phyloP scores from a whole-genome alignment of 495 filamentous ascomycete species.

The Podospora fimiseda region DNA sequence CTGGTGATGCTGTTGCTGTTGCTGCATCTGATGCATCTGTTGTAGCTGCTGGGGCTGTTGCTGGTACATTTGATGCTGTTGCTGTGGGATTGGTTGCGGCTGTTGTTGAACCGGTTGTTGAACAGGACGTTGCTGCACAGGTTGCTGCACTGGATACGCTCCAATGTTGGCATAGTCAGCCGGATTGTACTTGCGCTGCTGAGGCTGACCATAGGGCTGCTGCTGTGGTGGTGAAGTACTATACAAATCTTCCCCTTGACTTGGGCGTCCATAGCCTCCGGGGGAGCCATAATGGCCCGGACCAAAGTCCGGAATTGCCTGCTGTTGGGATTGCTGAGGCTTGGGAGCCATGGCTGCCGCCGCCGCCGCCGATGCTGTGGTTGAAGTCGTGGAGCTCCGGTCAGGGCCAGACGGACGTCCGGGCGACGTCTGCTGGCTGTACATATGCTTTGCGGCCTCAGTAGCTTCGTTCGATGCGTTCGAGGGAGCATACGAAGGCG shows the following conservation, averaged over 20 bases:
- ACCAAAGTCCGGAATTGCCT: slow-evolving; percentile 31
- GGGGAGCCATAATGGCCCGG: slow-evolving; percentile 34
- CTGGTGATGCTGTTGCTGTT: slow-evolving; percentile 23
- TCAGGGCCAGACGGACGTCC: slow-evolving; percentile 36
- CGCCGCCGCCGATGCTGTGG: slow-evolving; percentile 41
- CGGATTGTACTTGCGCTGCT: slow-evolving; percentile 64
- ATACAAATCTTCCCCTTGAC: slow-evolving; percentile 39
- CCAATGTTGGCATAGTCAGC: slow-evolving; percentile 61
- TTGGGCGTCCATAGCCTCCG: slow-evolving; percentile 31
- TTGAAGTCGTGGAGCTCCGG: slow-evolving; percentile 32
- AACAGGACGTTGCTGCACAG: slow-evolving; percentile 27
- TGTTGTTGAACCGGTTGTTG: slow-evolving; percentile 24
- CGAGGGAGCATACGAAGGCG: slow-evolving; percentile 26
- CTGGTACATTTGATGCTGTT: slow-evolving; percentile 27
- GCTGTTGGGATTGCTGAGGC: slow-evolving; percentile 22
- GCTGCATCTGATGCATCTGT: slow-evolving; percentile 34
- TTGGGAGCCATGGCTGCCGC: slow-evolving; percentile 38
- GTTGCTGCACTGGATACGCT: slow-evolving; percentile 39
- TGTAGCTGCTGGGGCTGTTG: slow-evolving; percentile 35
- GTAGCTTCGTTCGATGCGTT: slow-evolving; percentile 41
- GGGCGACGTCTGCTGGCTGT: slow-evolving; percentile 41
- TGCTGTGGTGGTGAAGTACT: slow-evolving; percentile 39
- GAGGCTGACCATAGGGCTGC: slow-evolving; percentile 41
- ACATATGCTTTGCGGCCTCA: slow-evolving; percentile 47
- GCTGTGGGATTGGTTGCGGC: not conserved